Evolutionary conservation across 2,329 filamentous ascomycete species (phyloP).

Genomic region (Alternaria viburni): DNA sequence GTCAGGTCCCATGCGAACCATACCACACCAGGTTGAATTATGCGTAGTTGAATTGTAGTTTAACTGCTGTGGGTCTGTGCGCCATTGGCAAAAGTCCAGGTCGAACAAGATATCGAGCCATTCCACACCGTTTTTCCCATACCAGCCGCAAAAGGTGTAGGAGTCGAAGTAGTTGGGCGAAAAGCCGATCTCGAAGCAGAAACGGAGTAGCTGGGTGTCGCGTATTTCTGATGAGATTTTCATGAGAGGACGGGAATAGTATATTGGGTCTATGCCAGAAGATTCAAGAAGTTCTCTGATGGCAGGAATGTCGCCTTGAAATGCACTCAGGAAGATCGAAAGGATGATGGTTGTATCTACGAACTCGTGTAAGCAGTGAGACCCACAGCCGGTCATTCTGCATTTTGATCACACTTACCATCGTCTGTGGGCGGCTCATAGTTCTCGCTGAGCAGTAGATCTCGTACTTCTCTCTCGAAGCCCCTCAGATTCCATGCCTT

Average conservation of each 20-base stretch:
- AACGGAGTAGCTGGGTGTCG: slow-evolving; percentile 5
- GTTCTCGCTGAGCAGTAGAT: slow-evolving; percentile 2
- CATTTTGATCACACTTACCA: slow-evolving; percentile 2
- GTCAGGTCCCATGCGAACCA: slow-evolving; percentile 11
- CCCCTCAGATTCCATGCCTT: background rate
- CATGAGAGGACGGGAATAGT: slow-evolving; percentile 8
- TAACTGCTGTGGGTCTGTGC: slow-evolving; percentile 2
- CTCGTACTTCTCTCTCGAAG: slow-evolving; percentile 10
- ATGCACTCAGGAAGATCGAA: slow-evolving; percentile 7
- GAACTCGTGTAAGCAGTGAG: background rate
- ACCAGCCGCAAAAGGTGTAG: background rate
- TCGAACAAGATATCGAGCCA: slow-evolving; percentile 13
- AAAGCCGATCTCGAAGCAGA: slow-evolving; percentile 9
- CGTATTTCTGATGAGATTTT: background rate
- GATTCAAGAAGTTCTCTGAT: slow-evolving; percentile 8
- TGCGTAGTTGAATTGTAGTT: background rate
- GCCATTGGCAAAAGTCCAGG: slow-evolving; percentile 10
- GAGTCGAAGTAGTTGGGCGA: background rate
- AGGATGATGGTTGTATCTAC: slow-evolving; percentile 4
- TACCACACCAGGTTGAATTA: slow-evolving; percentile 2
- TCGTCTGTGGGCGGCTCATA: slow-evolving; percentile 2
- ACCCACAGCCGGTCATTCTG: background rate
- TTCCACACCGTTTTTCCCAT: background rate
- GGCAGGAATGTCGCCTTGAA: slow-evolving; percentile 4
- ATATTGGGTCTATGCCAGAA: background rate